Evolutionary conservation across 495 filamentous ascomycete genomes (phyloP).

Genomic region (Apodospora peruviana): DNA sequence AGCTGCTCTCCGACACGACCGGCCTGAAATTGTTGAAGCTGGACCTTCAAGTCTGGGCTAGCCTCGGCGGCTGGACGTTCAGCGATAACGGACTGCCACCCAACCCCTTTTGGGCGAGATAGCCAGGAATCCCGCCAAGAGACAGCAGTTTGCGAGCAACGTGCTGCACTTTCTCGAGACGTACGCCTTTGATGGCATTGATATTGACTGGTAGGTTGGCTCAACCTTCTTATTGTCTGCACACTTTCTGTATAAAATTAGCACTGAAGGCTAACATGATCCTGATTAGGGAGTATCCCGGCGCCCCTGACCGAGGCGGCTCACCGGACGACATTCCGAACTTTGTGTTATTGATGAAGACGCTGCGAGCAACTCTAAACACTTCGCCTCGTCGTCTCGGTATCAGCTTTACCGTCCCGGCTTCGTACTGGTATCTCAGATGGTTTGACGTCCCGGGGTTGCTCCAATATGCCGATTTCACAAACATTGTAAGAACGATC

Average conservation of each 20-base stretch:
- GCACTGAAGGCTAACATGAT: too few relatives aligned
- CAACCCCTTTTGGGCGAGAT: constrained; percentile 20
- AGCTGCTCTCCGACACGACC: constrained; percentile 6
- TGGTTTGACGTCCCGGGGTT: constrained; percentile 9
- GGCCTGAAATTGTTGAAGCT: constrained; percentile 21
- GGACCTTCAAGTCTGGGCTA: constrained; percentile 28
- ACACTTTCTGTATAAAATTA: too few relatives aligned
- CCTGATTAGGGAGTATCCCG: constrained; percentile 46
- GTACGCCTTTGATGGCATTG: constrained; percentile 50
- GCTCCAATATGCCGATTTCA: constrained; percentile 37
- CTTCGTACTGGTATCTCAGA: background rate
- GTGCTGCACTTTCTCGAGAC: constrained; percentile 37
- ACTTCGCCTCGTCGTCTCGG: background rate
- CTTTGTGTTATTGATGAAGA: constrained; percentile 31
- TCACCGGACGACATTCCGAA: constrained; percentile 33
- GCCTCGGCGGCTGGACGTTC: constrained; percentile 46
- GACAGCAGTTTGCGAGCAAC: constrained; percentile 32
- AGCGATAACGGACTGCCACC: constrained; percentile 30
- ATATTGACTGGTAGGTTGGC: constrained; percentile 49
- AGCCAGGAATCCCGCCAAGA: constrained; percentile 10
- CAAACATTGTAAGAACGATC: too few relatives aligned
- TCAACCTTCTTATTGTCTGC: too few relatives aligned
- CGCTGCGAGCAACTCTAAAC: background rate
- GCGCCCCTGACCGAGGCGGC: constrained; percentile 40
- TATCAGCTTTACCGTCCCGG: background rate